Percentiles rank a stretch among this genome's conserved stretches.
phyloP scores from a whole-genome alignment of 164 flowering plant genomes.

The Aristolochia californica region DNA sequence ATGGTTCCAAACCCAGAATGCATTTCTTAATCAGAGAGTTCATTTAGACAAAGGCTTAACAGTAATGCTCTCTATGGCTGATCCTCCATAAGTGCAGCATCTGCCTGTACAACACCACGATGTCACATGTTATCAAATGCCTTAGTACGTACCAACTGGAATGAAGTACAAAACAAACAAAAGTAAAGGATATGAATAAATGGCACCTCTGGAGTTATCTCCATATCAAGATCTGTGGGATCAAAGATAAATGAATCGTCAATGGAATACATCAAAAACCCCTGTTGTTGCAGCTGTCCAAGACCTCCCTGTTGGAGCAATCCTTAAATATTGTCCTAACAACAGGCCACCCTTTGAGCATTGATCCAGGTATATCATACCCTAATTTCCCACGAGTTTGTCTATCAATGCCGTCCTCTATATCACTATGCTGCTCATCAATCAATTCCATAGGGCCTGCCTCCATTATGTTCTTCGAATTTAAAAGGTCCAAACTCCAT shows the following conservation, averaged over 20 bases:
- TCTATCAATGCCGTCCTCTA: slow-evolving; percentile 75
- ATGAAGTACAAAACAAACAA: background rate
- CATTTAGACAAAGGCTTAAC: slow-evolving; percentile 81
- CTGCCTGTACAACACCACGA: slow-evolving; percentile 44
- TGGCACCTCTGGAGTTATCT: slow-evolving; percentile 92
- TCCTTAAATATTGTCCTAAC: slow-evolving; percentile 71
- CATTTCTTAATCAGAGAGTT: slow-evolving; percentile 68
- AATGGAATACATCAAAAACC: slow-evolving; percentile 77
- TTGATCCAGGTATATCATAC: slow-evolving; percentile 78
- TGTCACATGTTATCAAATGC: background rate
- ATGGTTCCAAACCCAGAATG: slow-evolving; percentile 56
- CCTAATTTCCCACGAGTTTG: slow-evolving; percentile 63
- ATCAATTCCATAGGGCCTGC: slow-evolving; percentile 88
- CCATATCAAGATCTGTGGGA: slow-evolving; percentile 96
- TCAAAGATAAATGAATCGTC: slow-evolving; percentile 88
- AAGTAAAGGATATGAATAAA: background rate
- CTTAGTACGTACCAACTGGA: background rate
- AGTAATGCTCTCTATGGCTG: slow-evolving; percentile 59
- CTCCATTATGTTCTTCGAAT: slow-evolving; percentile 92
- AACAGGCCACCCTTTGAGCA: slow-evolving; percentile 73
- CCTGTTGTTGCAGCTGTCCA: slow-evolving; percentile 99
- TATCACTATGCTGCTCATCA: slow-evolving; percentile 79
- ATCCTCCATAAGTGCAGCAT: slow-evolving; percentile 56
- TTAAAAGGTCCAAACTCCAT: slow-evolving; percentile 89
- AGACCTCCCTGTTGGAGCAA: slow-evolving; percentile 93